Conservation (phyloP, 805 yeast species). For the Lipomyces japonicus region DNA sequence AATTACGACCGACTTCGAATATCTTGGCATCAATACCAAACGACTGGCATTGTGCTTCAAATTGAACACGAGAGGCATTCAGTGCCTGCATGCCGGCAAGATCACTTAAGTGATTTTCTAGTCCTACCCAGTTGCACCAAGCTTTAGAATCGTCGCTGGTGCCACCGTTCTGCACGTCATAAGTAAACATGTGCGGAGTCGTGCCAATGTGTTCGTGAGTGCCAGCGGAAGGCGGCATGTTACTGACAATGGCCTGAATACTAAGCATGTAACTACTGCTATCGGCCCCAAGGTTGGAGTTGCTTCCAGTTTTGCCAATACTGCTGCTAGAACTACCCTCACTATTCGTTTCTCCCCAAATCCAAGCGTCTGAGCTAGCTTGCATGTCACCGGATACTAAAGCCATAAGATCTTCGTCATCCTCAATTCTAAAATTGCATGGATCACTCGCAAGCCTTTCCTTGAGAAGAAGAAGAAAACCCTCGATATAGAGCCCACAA, state of each 20-base stretch:
- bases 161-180: conserved; percentile 8
- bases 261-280: no score
- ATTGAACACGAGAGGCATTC: conserved; percentile 6
- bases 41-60: conserved; percentile 6
- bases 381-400: conserved; percentile 46
- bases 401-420: conserved; percentile 23
- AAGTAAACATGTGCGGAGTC: conserved; percentile 14
- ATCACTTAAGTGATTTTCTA: conserved; percentile 4
- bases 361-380: conserved; percentile 21
- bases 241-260: neutral
- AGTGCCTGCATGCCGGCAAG: conserved; percentile 6
- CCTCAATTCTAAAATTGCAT: conserved; percentile 8
- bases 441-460: neutral
- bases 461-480: conserved; percentile 8
- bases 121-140: conserved; percentile 17
- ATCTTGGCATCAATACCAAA: neutral
- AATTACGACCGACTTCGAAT: neutral
- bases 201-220: neutral
- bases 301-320: neutral
- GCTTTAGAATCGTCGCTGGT: conserved; percentile 1
- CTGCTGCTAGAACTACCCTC: neutral
- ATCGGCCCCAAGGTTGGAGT: neutral
- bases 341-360: conserved; percentile 8
- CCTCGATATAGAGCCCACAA: conserved; percentile 19
- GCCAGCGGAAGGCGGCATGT: neutral